Evolutionary conservation across 192 early-diverging fungal species (phyloP), one percentile per base, ranked within the genome.

Genomic region (Fimicolochytrium jonesii): DNA sequence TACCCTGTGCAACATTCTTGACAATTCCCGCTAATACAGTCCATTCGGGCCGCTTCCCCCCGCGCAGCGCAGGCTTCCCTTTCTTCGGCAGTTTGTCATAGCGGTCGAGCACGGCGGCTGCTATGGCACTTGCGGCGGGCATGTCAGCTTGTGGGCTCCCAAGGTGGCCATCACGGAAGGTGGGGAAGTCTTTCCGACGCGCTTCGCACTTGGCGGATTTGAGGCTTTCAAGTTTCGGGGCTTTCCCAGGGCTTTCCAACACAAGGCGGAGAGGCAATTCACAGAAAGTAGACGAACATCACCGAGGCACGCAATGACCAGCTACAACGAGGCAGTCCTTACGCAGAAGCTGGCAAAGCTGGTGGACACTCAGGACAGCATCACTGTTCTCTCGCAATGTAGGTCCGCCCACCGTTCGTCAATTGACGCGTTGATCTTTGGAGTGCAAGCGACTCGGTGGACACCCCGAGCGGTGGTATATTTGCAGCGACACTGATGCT

Each of bases 1-100:
- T 44, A 32, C 50, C 43, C 32, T 54, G 11, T 17, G 10, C 13
- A 35, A 42, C 28, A 18, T 71, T 48, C 31, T 69, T 47, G 2
- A 90, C 84, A 60, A 95, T 85, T 0, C 85, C 91, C 0, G 88
- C 88, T 15, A 95, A 75, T 1, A 93, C 87, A 0, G 92, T 95
- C 93, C 92, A 95, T 67, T 93, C 90, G 10, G 68, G 68, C 50
- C 80, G 75, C 7, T 63, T 78, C 22, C 56, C 59, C 28, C 6
- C 13, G 17, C 74, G 69, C 9, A 73, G 36, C 2, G 74, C 51
- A 10, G 92, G 92, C 63, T 92, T 92, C 13, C 90, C 92, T 36
- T 79, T 71, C 59, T 88, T 89, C n/a, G 86, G 82, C 30, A 94
- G 78, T 18, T 43, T 51, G 1, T 42, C 44, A 67, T 81, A 94